A percentile compares a stretch with the other conserved stretches of the same genome.
Conservation (phyloP, 139 green algal species). For the Cymbomonas tetramitiformis region DNA sequence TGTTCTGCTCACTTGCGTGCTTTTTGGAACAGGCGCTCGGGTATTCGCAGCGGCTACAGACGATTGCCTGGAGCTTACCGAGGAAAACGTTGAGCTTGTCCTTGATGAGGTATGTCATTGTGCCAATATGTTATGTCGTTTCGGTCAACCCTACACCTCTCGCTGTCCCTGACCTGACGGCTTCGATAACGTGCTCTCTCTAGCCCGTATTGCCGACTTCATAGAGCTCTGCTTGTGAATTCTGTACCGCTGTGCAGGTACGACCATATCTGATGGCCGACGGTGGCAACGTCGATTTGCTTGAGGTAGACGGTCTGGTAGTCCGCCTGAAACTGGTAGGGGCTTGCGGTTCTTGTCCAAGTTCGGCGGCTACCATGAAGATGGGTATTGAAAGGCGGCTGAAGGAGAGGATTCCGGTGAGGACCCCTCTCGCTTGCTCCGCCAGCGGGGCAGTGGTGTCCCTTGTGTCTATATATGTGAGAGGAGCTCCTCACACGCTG, state of each 20-base stretch:
- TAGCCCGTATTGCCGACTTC: background rate
- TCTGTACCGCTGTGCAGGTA: too few species aligned
- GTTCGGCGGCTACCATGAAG: constrained; percentile 83
- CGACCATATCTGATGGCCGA: constrained; percentile 95
- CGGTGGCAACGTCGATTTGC: constrained; percentile 92
- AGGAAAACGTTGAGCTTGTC: constrained; percentile 90
- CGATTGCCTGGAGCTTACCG: constrained; percentile 86
- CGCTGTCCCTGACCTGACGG: too few species aligned
- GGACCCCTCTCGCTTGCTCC: background rate
- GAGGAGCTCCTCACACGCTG: too few species aligned
- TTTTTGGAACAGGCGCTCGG: too few species aligned
- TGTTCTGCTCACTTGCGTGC: too few species aligned
- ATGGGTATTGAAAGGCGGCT: constrained; percentile 93
- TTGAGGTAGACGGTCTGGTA: constrained; percentile 87
- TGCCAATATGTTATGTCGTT: too few species aligned
- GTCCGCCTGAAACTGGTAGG: constrained; percentile 78
- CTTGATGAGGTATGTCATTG: constrained; percentile 88
- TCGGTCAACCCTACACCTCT: too few species aligned
- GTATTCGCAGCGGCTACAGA: too few species aligned
- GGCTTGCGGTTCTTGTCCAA: constrained; percentile 87
- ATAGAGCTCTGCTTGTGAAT: background rate
- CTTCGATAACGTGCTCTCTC: too few species aligned
- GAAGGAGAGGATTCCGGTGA: constrained; percentile 88
- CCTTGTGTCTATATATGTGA: too few species aligned
- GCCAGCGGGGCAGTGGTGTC: too few species aligned